Base-by-base conservation (phyloP, 306 rosid species). In the Comarum palustre region DNA sequence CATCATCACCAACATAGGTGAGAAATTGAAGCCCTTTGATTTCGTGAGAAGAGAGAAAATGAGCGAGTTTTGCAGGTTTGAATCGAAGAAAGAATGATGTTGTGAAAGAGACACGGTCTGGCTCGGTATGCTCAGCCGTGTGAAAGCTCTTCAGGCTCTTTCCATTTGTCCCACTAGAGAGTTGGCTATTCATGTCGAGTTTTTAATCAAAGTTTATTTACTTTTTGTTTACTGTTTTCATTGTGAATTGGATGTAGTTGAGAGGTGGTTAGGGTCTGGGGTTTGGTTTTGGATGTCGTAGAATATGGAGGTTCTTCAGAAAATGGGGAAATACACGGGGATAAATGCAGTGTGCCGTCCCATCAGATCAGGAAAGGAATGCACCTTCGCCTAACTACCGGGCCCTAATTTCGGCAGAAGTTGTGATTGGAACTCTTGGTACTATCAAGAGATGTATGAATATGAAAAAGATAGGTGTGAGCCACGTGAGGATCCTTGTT, bases 91-190 rank as follows among this genome's bases (percentile, higher is more conserved):
- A n/a, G n/a, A n/a, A n/a, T n/a, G n/a, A n/a, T n/a, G n/a, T n/a
- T n/a, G n/a, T n/a, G n/a, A n/a, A n/a, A n/a, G n/a, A n/a, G n/a
- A n/a, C n/a, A n/a, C n/a, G n/a, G n/a, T n/a, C n/a, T n/a, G n/a
- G 67, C 96, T 93, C 13, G 98, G 98, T 64, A 93, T 93, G 97
- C 75, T 93, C 64, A 89, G 93, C 79, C 96, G 98, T n/a, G 1
- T 83, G 63, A 80, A 85, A 82, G 87, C 77, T 68, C 97, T 97
- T 55, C 98, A 93, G 75, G 98, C 98, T 0, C 90, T 89, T 20
- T 93, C 97, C 57, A 86, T 93, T 52, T 93, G 98, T 36, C 98
- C 96, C 20, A 93, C 98, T 1, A 82, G 98, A 72, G 98, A 93
- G 82, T 65, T 93, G 65, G 97, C 97, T 54, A 80, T 90, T 77